These are phyloP conservation scores for Phylloporus rhodoxanthus DNA, from an alignment of 768 basidiomycete genomes.

Conservation along the genomic window DNA sequence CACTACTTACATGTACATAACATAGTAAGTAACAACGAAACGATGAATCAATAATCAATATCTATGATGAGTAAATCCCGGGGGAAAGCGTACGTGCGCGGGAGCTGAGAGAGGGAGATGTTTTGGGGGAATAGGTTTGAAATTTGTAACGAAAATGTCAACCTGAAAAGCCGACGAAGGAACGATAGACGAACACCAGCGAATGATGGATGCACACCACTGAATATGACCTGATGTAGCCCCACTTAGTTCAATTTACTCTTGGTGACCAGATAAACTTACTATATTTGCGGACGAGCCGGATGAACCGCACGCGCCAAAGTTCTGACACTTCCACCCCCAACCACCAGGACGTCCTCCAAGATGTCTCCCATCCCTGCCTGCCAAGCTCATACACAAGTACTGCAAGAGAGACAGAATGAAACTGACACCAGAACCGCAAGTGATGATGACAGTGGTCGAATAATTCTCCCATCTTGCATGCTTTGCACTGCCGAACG, in stretches of 20 bases:
- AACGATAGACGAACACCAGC: conserved; percentile 55
- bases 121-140: conserved; percentile 28
- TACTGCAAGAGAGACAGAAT: conserved; percentile 62
- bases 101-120: conserved; percentile 4
- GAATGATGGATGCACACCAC: conserved; percentile 66
- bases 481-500: conserved; percentile 60
- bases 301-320: conserved; percentile 62
- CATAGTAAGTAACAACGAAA: background rate
- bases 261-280: conserved; percentile 23
- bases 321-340: conserved; percentile 37
- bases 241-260: background rate
- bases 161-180: conserved; percentile 47
- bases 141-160: conserved; percentile 71
- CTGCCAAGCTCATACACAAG: conserved; percentile 51
- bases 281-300: conserved; percentile 76
- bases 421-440: conserved; percentile 74
- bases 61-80: conserved; percentile 1
- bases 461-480: conserved; percentile 56
- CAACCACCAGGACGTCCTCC: conserved; percentile 44
- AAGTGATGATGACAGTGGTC: conserved; percentile 56
- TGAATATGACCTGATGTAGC: conserved; percentile 55
- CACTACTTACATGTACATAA: background rate
- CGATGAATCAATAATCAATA: background rate
- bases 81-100: background rate
- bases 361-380: conserved; percentile 44